phyloP scores from a whole-genome alignment of 352 stramenopile genomes.

The Globisporangium paroecandrum region DNA sequence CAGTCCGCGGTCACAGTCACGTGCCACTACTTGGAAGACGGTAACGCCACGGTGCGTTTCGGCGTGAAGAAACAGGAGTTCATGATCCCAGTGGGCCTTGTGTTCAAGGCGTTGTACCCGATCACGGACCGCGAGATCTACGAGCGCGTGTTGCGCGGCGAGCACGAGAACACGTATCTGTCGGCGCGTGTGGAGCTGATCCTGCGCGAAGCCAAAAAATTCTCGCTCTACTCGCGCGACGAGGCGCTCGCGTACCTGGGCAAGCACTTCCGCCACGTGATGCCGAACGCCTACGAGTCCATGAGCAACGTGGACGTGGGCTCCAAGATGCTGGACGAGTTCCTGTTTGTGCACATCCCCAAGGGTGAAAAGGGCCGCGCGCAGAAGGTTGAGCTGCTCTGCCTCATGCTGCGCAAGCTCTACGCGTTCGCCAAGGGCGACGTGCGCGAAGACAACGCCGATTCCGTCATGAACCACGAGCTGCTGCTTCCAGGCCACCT shows the following conservation, averaged over 20 bases:
- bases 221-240: conserved; percentile 84
- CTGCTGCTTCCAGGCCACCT: conserved; percentile 95
- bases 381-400: conserved; percentile 93
- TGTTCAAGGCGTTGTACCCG: conserved; percentile 96
- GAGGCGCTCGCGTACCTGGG: conserved; percentile 94
- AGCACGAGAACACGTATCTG: conserved; percentile 97
- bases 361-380: conserved; percentile 84
- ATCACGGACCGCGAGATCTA: conserved; percentile 96
- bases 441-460: conserved; percentile 96
- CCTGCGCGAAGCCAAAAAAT: conserved; percentile 95
- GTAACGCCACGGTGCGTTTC: conserved; percentile 96
- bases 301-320: conserved; percentile 91
- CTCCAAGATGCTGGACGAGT: conserved; percentile 89
- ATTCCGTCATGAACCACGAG: conserved; percentile 99
- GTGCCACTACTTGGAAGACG: conserved; percentile 98
- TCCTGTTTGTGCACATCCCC: conserved; percentile 96
- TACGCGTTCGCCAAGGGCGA: conserved; percentile 95
- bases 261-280: conserved; percentile 93
- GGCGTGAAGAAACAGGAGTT: conserved; percentile 98
- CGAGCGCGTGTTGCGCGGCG: conserved; percentile 92
- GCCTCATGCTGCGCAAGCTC: conserved; percentile 97
- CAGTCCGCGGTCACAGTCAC: conserved; percentile 97
- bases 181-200: conserved; percentile 96
- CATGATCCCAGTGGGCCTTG: conserved; percentile 94
- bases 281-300: conserved; percentile 80